Evolutionary conservation across 208 protist genomes (phyloP), one percentile per base, ranked within the genome.

Genomic region (Naegleria fowleri): DNA sequence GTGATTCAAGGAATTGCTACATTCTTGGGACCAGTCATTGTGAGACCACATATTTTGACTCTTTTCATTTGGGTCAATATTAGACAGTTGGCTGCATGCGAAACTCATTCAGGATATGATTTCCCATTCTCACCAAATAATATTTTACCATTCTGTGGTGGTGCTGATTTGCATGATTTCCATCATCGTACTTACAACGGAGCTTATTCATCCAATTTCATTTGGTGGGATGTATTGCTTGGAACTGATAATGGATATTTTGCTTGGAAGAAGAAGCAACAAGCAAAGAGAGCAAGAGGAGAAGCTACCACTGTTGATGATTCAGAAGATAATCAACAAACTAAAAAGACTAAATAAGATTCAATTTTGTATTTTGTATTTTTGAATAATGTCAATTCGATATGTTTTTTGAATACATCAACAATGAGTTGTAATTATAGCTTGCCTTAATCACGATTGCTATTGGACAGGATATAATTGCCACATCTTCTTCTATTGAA

Each of bases 41-140:
- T 87, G 25, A 36, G 89, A 29, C 52, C 85, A 33, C 89, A 91
- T 15, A 16, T 91, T 33, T 29, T 91, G 6, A 16, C 36, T 15
- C 33, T 91, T 16, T 67, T 41, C 43, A 91, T 91, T 67, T 91
- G 89, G 89, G 55, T 79, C 89, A 86, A 86, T n/a, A 22, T 91
- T 29, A 51, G 89, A 67, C 89, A 91, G 15, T 36, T 86, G 0
- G 16, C 40, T 41, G 89, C 89, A 9, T n/a, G 83, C 19, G 52
- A 91, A 36, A 83, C 89, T 13, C 89, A 91, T 55, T 91, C 29
- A 39, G 89, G 89, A n/a, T 91, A 76, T 52, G 89, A 79, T 39
- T 91, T 91, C 36, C 89, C 89, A 87, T 79, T 79, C n/a, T 29
- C 41, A 2, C 55, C 55, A 33, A 79, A 76, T 39, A 59, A 91